A percentile compares a stretch with the other conserved stretches of the same genome.
Evolutionary conservation across 257 asterid species (phyloP).

Genomic region (Primulina eburnea): DNA sequence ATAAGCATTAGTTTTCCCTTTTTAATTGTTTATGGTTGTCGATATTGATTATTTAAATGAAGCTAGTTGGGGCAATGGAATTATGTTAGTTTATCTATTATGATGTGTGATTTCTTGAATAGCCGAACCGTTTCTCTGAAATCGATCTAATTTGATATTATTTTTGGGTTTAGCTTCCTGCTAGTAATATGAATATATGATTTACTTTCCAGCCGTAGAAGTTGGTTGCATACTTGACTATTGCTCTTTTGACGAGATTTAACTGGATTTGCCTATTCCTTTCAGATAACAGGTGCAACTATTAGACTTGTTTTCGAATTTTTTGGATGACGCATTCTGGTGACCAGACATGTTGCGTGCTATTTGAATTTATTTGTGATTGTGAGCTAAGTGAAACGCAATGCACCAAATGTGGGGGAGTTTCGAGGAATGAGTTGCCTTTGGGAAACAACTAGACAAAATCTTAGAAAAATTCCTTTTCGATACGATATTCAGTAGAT

Average conservation of each 20-base stretch:
- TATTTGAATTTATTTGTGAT: constrained; percentile 6
- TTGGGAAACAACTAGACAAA: neutral
- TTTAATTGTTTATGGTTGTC: constrained; percentile 5
- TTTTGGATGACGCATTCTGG: neutral
- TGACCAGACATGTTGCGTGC: neutral
- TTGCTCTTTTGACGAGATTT: constrained; percentile 8
- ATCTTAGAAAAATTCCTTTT: too few relatives aligned
- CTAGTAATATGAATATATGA: neutral
- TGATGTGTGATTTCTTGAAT: constrained; percentile 17
- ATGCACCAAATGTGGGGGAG: neutral
- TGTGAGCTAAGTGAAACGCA: neutral
- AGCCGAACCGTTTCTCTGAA: constrained; percentile 3
- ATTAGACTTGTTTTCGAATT: constrained; percentile 6
- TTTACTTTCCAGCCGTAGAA: neutral
- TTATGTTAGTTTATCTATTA: constrained; percentile 1
- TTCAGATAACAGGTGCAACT: constrained; percentile 7
- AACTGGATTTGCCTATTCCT: neutral
- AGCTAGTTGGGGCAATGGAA: neutral
- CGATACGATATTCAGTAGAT: too few relatives aligned
- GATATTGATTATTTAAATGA: constrained; percentile 12
- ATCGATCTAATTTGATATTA: neutral
- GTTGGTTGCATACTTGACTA: neutral
- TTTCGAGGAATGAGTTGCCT: neutral
- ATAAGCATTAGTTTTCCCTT: neutral
- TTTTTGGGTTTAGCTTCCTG: neutral